Evolutionary conservation across 768 basidiomycete genomes (phyloP), one percentile per base, ranked within the genome.

Genomic region (Piloderma croceum): DNA sequence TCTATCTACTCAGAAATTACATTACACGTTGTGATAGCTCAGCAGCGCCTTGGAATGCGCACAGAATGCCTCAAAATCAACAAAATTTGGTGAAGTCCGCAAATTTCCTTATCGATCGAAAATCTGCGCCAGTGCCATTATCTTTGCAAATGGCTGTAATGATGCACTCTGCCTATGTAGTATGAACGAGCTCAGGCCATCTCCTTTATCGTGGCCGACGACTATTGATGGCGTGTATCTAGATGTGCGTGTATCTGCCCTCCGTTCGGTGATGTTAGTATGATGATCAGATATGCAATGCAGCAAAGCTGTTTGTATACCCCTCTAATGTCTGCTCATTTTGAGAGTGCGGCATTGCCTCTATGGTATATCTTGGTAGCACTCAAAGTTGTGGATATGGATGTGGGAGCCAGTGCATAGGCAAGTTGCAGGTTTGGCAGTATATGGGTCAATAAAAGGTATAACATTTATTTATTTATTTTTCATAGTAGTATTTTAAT

Each of bases 91-190:
- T n/a, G n/a, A n/a, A n/a, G n/a, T n/a, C n/a, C n/a, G n/a, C n/a
- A n/a, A n/a, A n/a, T n/a, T n/a, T n/a, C n/a, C 15, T 11, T 31
- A n/a, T n/a, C 36, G 27, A 25, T n/a, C 36, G 41, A 43, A n/a
- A 24, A 46, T 42, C 23, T 51, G 23, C 54, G 37, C 20, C 39
- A 31, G 31, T 43, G 76, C 73, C 49, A n/a, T n/a, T n/a, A n/a
- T n/a, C n/a, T n/a, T n/a, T n/a, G n/a, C n/a, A 68, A 62, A 48
- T 70, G 63, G 45, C 57, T 73, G 12, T 42, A 83, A 82, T 36
- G 85, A 88, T 48, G 74, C 76, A 3, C 62, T 83, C 15, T 77
- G 70, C 59, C 57, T 82, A 33, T 72, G 69, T 48, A 58, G 64
- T 36, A 60, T 77, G 23, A 57, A 65, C 42, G 77, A 79, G 38